Evolutionary conservation across 495 filamentous ascomycete species (phyloP), one percentile per base, ranked within the genome.

Genomic region (Friedmanniomyces endolithicus): DNA sequence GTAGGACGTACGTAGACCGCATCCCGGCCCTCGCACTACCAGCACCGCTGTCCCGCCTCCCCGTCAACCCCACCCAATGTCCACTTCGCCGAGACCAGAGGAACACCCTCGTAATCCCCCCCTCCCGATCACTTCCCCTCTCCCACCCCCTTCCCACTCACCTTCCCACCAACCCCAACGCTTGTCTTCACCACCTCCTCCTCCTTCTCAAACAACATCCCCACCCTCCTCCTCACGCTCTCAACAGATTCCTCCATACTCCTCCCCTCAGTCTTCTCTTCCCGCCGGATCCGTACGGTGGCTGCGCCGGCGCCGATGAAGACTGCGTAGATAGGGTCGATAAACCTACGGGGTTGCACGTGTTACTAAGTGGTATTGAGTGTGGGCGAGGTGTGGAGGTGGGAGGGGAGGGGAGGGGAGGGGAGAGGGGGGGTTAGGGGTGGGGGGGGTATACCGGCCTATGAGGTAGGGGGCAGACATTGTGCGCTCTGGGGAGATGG

Each of bases 301-400:
- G 83, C 80, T 1, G 84, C 84, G 20, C 75, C 72, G 14, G 78
- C 48, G 11, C 84, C 92, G 64, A 96, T 90, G 49, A 78, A 68
- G 39, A 94, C 57, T 39, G 88, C 92, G 65, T 96, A 98, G 58
- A 95, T 63, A 19, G 90, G 92, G 64, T 98, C 92, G 20, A 78
- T 80, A 47, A 79, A 63, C 67, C 87, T 90, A 51, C 16, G 11
- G 22, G 37, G 6, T 19, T 41, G 33, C 16, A n/a, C n/a, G n/a
- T 31, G 27, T 31, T 31, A 31, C 4, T 31, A 4, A 31, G 27
- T 31, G 27, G 27, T 4, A 3, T 4, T 31, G 27, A 31, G 2
- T 6, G 37, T 14, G 17, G n/a, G n/a, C n/a, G n/a, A n/a, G n/a
- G n/a, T 14, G 37, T 41, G 12, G 4, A 19, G 14, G 37, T 14